phyloP scores from a whole-genome alignment of 2,329 filamentous ascomycete genomes.

The Trichoderma harzianum region DNA sequence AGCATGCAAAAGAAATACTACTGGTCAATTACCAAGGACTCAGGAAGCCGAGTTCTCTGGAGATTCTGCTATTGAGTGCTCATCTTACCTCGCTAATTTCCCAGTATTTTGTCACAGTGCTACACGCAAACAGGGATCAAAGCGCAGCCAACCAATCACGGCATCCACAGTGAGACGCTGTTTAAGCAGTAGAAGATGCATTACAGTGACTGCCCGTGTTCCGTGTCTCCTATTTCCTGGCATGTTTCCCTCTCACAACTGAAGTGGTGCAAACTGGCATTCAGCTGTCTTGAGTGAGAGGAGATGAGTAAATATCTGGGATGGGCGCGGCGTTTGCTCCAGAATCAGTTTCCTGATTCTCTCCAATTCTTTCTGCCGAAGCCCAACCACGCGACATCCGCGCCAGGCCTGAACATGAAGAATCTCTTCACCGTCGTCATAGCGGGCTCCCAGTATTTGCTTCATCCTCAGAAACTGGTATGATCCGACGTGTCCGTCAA shows the following conservation, averaged over 20 bases:
- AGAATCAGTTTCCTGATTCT: background rate
- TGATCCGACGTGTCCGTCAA: background rate
- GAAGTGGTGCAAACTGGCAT: background rate
- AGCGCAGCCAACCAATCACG: background rate
- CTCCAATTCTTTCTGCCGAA: background rate
- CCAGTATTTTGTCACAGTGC: background rate
- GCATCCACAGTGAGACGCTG: background rate
- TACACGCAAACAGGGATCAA: background rate
- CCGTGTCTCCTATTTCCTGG: background rate
- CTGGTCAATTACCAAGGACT: background rate
- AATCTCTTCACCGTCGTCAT: conserved; percentile 37
- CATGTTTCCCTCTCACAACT: background rate
- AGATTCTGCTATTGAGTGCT: background rate
- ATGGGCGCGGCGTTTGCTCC: background rate
- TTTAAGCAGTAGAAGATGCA: background rate
- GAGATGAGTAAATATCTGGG: background rate
- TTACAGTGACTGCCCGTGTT: background rate
- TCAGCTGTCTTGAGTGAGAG: background rate
- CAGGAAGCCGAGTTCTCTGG: background rate
- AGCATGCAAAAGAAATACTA: background rate
- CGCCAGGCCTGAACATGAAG: conserved; percentile 24
- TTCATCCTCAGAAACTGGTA: conserved; percentile 39
- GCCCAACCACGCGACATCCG: background rate
- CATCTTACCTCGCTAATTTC: background rate
- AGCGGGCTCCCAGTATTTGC: conserved; percentile 38